Evolutionary conservation across 139 green algal genomes (phyloP).

Genomic region (Protoeuglena noctilucae): DNA sequence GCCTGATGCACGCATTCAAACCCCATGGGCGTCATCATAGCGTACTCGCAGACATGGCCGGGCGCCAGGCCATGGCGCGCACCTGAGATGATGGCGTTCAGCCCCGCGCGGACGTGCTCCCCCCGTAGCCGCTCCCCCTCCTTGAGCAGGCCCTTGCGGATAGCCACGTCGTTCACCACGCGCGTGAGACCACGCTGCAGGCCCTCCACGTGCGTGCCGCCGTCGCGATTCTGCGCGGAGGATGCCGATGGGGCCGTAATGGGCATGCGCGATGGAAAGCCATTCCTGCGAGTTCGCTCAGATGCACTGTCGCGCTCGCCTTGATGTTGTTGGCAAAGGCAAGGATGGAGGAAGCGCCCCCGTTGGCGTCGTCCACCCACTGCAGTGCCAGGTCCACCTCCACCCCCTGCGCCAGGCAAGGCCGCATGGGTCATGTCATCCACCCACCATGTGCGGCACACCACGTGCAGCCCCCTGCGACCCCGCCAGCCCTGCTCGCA

Average conservation of each 20-base stretch:
- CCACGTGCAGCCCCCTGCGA: neutral
- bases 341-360: slow-evolving; percentile 50
- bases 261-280: too few relatives aligned
- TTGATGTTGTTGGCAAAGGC: slow-evolving; percentile 94
- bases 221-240: slow-evolving; percentile 85
- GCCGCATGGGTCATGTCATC: too few relatives aligned
- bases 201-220: slow-evolving; percentile 90
- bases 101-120: slow-evolving; percentile 79
- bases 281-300: too few relatives aligned
- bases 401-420: slow-evolving; percentile 36
- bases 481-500: neutral
- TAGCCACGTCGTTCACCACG: slow-evolving; percentile 53
- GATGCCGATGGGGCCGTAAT: too few relatives aligned
- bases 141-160: slow-evolving; percentile 19
- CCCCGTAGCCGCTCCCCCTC: slow-evolving; percentile 51
- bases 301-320: too few relatives aligned
- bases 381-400: slow-evolving; percentile 64
- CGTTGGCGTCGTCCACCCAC: slow-evolving; percentile 67
- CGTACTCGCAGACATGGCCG: too few relatives aligned
- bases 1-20: too few relatives aligned
- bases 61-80: too few relatives aligned
- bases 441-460: neutral
- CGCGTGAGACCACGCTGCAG: slow-evolving; percentile 62
- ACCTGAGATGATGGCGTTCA: slow-evolving; percentile 33
- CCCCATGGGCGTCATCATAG: too few relatives aligned